Percentiles rank a stretch among this genome's conserved stretches.
phyloP scores from a whole-genome alignment of 2,329 filamentous ascomycete genomes.

The Ampelomyces quisqualis region DNA sequence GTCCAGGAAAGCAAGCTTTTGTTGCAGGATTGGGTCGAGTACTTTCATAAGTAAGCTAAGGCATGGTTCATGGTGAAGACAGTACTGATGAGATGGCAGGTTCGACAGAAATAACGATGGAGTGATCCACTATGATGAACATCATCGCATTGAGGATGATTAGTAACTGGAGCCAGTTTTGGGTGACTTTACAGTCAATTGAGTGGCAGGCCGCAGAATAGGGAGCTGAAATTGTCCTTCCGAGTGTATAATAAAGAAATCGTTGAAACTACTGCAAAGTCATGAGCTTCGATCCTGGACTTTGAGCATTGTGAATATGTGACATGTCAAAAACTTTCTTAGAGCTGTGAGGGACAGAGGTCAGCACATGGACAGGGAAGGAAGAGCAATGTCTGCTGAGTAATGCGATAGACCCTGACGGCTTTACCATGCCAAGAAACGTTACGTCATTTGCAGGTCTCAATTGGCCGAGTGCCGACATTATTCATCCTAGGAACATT shows the following conservation, averaged over 20 bases:
- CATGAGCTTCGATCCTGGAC: no score
- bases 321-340: no score
- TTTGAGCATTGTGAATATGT: no score
- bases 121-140: neutral
- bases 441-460: neutral
- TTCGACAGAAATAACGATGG: neutral
- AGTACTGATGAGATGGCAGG: neutral
- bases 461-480: neutral
- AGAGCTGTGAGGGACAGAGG: no score
- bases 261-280: no score
- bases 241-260: no score
- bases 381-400: neutral
- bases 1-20: neutral
- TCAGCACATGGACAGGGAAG: no score
- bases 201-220: no score
- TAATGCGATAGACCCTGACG: neutral
- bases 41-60: neutral
- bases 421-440: no score
- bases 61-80: neutral
- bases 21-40: neutral
- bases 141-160: neutral
- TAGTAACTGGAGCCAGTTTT: no score
- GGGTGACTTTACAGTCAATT: no score
- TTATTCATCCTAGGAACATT: neutral
- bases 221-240: no score